Evolutionary conservation across 129 eudicot genomes (phyloP), one percentile per base, ranked within the genome.

Genomic region (Artemisia annua): DNA sequence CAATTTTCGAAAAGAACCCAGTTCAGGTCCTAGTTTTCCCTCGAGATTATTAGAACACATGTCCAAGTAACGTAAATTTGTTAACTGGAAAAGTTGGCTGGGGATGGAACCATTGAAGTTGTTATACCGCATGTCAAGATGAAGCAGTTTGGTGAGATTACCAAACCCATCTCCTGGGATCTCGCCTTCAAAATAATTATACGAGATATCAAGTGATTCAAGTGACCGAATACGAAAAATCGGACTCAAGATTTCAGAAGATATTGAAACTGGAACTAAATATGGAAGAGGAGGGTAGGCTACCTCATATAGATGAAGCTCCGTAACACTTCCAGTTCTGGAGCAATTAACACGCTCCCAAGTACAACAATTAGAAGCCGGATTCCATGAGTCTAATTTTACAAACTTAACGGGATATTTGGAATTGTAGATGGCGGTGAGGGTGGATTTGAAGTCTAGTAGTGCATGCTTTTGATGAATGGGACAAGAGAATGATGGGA

Each of bases 261-360:
- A 15, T 2, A 81, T 59, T 7, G 16, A 13, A 48, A 2, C 3
- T 39, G 1, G 9, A 20, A 8, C 46, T n/a, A 8, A 3, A 0
- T 52, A 5, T 14, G 52, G n/a, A n/a, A n/a, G 73, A 51, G 19
- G 3, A 58, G 63, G 63, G 17, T 66, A 39, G 44, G 9, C 44
- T 14, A 71, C 19, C 7, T 43, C 19, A 46, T 26, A 7, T 3
- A 78, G 84, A 28, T 65, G 7, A 14, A 82, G 82, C 54, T 24
- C 75, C 9, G 66, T 68, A 49, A 85, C 62, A 8, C 22, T 19
- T 26, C 20, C 43, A 2, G 79, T 58, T 66, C 16, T 3, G 24
- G 63, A 19, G 28, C 92, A 87, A 6, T 63, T 64, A 12, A 87
- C 88, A n/a, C 79, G 54, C 18, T 66, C 79, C 92, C 92, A 84